Evolutionary conservation across 2,329 filamentous ascomycete genomes (phyloP).

Genomic region (Alternaria triticimaculans): DNA sequence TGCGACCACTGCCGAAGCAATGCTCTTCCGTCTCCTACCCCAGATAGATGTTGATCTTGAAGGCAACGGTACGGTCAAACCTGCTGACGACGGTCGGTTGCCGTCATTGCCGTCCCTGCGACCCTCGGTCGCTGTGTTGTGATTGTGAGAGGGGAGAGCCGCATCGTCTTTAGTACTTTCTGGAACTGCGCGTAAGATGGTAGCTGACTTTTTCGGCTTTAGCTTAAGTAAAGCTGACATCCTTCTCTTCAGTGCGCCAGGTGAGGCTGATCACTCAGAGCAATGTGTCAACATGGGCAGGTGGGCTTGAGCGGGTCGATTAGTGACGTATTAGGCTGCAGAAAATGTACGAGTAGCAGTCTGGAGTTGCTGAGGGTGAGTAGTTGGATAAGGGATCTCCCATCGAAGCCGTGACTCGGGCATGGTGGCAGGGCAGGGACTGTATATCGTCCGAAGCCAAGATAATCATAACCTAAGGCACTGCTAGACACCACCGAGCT

Average conservation of each 20-base stretch:
- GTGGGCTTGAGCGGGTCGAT: conserved; percentile 1
- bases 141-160: conserved; percentile 46
- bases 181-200: conserved; percentile 48
- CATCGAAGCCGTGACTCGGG: conserved; percentile 13
- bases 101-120: conserved; percentile 32
- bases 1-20: conserved; percentile 18
- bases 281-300: neutral
- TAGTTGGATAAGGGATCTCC: conserved; percentile 16
- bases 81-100: conserved; percentile 27
- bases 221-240: conserved; percentile 31
- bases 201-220: conserved; percentile 32
- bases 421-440: conserved; percentile 26
- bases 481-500: conserved; percentile 12
- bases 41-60: conserved; percentile 21
- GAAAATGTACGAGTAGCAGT: conserved; percentile 6
- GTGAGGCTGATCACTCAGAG: conserved; percentile 10
- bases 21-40: conserved; percentile 27
- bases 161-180: conserved; percentile 26
- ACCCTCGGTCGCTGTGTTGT: conserved; percentile 42
- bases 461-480: conserved; percentile 27
- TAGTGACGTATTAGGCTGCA: conserved; percentile 5
- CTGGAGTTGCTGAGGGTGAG: conserved; percentile 12
- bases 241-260: conserved; percentile 17
- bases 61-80: conserved; percentile 21
- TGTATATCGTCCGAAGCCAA: conserved; percentile 24